Conservation (phyloP, 306 rosid species). For the Dalbergia oliveri region DNA sequence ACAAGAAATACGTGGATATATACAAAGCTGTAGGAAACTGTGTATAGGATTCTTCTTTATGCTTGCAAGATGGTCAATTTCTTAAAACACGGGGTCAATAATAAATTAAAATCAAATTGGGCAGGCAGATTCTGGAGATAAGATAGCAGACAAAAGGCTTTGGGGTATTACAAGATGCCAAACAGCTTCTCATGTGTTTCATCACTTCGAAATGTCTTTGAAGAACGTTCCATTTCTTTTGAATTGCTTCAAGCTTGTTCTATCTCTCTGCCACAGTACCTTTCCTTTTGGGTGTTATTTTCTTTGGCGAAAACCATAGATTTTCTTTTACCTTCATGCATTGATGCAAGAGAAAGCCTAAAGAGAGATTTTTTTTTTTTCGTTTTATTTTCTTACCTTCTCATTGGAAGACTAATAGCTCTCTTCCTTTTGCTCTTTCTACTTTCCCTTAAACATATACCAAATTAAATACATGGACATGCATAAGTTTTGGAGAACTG, state of each 20-base stretch:
- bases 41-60: constrained; percentile 41
- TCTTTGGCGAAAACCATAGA: constrained; percentile 56
- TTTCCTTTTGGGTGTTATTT: constrained; percentile 39
- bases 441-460: not conserved
- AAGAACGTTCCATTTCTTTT: constrained; percentile 57
- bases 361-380: not conserved
- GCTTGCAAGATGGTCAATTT: not conserved
- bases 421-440: constrained; percentile 25
- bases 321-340: constrained; percentile 48
- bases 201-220: constrained; percentile 51
- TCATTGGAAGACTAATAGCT: no score
- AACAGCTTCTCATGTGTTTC: constrained; percentile 32
- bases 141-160: no score
- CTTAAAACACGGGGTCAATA: not conserved
- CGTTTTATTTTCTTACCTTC: no score
- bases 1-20: not conserved
- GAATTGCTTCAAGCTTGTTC: constrained; percentile 60
- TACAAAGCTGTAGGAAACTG: not conserved
- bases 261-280: constrained; percentile 22
- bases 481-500: not conserved
- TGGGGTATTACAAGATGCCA: constrained; percentile 38
- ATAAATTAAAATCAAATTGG: not conserved
- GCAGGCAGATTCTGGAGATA: not conserved
- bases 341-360: constrained; percentile 76
- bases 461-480: not conserved